phyloP scores from a whole-genome alignment of 768 basidiomycete genomes.

The Roridomyces roridus region DNA sequence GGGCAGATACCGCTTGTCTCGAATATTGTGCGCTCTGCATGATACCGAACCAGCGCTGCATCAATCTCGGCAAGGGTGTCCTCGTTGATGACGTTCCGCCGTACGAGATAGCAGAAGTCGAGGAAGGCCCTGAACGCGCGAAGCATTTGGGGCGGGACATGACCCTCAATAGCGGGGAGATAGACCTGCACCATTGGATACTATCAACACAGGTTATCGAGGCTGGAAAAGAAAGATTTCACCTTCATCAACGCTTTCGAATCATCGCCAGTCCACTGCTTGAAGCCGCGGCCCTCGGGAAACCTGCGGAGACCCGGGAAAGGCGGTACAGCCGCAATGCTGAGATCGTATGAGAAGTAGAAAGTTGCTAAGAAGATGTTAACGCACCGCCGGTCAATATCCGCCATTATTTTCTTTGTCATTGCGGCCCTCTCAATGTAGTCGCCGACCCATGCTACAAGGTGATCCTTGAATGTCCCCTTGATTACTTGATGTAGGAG shows the following conservation, averaged over 20 bases:
- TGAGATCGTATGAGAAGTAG: no score
- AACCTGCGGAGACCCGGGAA: neutral
- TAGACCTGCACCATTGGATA: conserved; percentile 25
- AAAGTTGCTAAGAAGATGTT: no score
- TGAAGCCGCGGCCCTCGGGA: neutral
- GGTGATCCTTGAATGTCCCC: conserved; percentile 36
- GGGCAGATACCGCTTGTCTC: conserved; percentile 11
- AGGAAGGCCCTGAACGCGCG: conserved; percentile 29
- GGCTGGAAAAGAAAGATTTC: no score
- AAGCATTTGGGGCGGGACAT: conserved; percentile 33
- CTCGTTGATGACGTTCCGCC: conserved; percentile 21
- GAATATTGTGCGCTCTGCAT: conserved; percentile 30
- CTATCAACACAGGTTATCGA: no score
- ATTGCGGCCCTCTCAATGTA: no score
- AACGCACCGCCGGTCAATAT: no score
- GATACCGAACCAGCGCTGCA: conserved; percentile 22
- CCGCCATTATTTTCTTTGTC: no score
- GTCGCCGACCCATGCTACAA: conserved; percentile 36
- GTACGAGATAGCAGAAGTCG: conserved; percentile 40
- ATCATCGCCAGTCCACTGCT: no score
- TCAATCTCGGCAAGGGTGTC: conserved; percentile 25
- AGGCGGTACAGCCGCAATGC: no score
- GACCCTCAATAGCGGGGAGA: conserved; percentile 34
- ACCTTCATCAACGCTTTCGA: no score
- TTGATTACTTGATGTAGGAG: conserved; percentile 39